Evolutionary conservation across 108 stramenopile species (phyloP), one percentile per base, ranked within the genome.

Genomic region (Thalassiosira profunda): DNA sequence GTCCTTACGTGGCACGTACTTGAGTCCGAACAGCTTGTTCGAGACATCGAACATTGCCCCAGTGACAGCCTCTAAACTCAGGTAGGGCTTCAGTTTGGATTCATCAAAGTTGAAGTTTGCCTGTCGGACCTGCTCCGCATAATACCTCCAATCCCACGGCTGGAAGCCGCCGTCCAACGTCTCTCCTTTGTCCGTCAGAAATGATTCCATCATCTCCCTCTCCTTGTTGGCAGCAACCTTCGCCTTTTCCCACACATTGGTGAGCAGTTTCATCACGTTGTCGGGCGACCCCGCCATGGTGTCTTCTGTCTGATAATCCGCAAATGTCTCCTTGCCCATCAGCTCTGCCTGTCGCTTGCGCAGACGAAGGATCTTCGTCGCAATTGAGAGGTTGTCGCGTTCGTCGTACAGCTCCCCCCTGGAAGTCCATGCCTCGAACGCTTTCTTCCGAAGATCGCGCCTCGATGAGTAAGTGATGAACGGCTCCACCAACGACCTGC

Each of bases 141-240:
- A 86, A 52, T 73, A 92, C 7, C 91, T 60, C 91, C 91, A 92
- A 85, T 92, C 91, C 87, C 87, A 89, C 0, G 87, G 66, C 58
- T 89, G 73, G 37, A 92, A 76, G 3, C 84, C 85, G n/a, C 80
- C 82, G 43, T 85, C 77, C 55, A 89, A 58, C n/a, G 31, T 42
- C 28, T 74, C 84, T 6, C 84, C 76, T 6, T 31, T 68, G 38
- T 76, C 72, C 14, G 63, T 51, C 30, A 89, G 43, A 41, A 83
- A 92, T 4, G 77, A 74, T 68, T 92, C 91, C 63, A 92, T 58
- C 51, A 61, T 82, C 41, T 79, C 63, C 21, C 88, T 56, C 70
- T 92, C 91, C 18, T 49, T 58, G 48, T 88, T 76, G 20, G 90
- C 90, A 1, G 84, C 72, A n/a, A 67, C 84, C 56, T 89, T 92